Conservation (phyloP, 2,329 filamentous ascomycete genomes). For the Ophiocordyceps robertsii region DNA sequence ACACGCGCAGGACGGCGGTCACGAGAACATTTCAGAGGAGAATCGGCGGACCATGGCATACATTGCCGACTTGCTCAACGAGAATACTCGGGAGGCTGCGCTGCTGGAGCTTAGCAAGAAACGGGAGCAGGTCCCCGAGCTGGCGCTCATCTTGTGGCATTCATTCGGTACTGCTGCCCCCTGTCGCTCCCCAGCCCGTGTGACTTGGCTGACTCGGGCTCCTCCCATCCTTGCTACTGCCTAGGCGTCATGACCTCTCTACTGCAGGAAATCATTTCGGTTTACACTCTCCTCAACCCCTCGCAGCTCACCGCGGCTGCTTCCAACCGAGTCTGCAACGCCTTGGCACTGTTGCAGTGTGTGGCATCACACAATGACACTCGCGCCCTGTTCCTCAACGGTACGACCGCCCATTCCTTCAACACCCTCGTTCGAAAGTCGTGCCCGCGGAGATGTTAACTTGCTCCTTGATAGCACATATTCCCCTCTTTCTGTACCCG, state of each 20-base stretch:
- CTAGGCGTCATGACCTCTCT: slow-evolving; percentile 94
- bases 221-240: too few relatives aligned
- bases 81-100: slow-evolving; percentile 76
- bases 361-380: slow-evolving; percentile 97
- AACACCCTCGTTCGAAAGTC: too few relatives aligned
- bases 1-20: slow-evolving; percentile 39
- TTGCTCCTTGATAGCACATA: slow-evolving; percentile 54
- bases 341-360: slow-evolving; percentile 86
- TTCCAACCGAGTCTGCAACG: slow-evolving; percentile 94
- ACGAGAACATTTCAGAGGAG: slow-evolving; percentile 71
- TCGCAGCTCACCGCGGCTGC: slow-evolving; percentile 96
- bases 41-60: slow-evolving; percentile 86
- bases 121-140: slow-evolving; percentile 90
- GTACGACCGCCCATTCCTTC: slow-evolving; percentile 32
- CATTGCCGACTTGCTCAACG: slow-evolving; percentile 83
- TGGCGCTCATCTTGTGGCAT: slow-evolving; percentile 95
- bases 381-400: slow-evolving; percentile 81
- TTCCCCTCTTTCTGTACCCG: slow-evolving; percentile 92
- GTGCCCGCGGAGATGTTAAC: too few relatives aligned
- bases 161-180: slow-evolving; percentile 63
- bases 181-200: not conserved
- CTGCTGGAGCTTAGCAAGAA: slow-evolving; percentile 97
- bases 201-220: not conserved
- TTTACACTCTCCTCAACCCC: slow-evolving; percentile 91
- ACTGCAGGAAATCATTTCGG: slow-evolving; percentile 95